Evolutionary conservation across 106 monocot species (phyloP), one percentile per base, ranked within the genome.

Genomic region (Triglochin maritima): DNA sequence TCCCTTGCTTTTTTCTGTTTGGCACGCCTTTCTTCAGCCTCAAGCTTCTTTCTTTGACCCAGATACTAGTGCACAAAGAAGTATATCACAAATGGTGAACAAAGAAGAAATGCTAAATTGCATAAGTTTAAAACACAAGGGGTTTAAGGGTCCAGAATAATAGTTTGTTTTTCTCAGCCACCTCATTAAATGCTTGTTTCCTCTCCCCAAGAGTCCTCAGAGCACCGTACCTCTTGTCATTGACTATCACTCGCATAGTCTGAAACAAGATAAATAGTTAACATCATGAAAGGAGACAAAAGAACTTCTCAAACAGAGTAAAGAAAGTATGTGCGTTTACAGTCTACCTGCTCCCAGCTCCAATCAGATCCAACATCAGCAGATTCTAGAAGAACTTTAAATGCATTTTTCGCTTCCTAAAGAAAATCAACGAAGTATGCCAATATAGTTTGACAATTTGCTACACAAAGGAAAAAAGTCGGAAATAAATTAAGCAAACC

Each of bases 161-260:
- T 29, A 29, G 29, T 29, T 0, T 29, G 29, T 29, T 29, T 29
- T 29, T 29, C 29, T 29, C 29, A 29, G 29, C 29, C 57, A 92
- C 96, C 96, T 98, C 96, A 88, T 92, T 91, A 77, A 98, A 98
- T 64, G 96, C 96, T 74, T 98, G 96, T 67, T 98, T 98, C 72
- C 81, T 91, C 78, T 98, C 96, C 55, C 96, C 96, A 57, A 92
- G 86, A 50, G 91, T 86, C 69, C 82, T 91, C 44, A 98, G 66
- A 77, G 96, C 86, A 77, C 81, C 81, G 73, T 92, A 98, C 73
- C 91, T 88, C 72, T 92, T 98, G 79, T 98, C 96, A 92, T 84
- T 92, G 41, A 86, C 78, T 56, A 98, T 98, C 68, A 81, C 88
- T 67, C 84, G 84, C 96, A 98, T 91, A 60, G 96, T 73, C 96